Evolutionary conservation across 139 green algal genomes (phyloP), one percentile per base, ranked within the genome.

Genomic region (Bryopsis sp.): DNA sequence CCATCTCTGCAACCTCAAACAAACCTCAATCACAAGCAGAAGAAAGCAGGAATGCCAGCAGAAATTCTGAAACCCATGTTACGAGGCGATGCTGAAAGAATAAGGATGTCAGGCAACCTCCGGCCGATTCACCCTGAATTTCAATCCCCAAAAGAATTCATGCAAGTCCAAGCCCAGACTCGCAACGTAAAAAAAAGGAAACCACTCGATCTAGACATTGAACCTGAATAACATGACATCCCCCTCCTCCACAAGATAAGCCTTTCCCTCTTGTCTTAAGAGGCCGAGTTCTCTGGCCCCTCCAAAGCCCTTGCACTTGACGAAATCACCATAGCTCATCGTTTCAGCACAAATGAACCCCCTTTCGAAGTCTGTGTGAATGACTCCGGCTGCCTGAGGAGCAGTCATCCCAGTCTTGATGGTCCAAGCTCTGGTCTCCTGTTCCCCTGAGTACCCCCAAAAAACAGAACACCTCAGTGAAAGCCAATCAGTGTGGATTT

Each of bases 301-400:
- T 0, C 28, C 47, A 37, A 77, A 73, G 15, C 90, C 84, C 11
- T 78, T 80, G 32, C 77, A 60, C 28, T 82, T 81, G 3, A 93
- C 67, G 54, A 82, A 96, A 46, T 94, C 88, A 22, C 86, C 58
- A 71, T 82, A 97, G 0, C 70, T 76, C 0, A 97, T 77, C 1
- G 92, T 97, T 74, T 97, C 92, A 4, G 91, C 91, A 1, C 88
- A 62, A 71, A 97, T 97, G 82, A 97, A 97, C 31, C 88, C 89
- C 64, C 87, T 89, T 67, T 97, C 88, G 69, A 97, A 97, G 77
- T 96, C 89, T 34, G 85, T 86, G 76, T 97, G 92, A 74, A 97
- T 97, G 15, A 97, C 89, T 7, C 90, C 90, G 1, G 92, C 92
- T 0, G 91, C 90, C 72, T 97, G 83, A 0, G 90, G 90, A 2